A percentile compares a stretch with the other conserved stretches of the same genome.
Evolutionary conservation across 2,329 filamentous ascomycete genomes (phyloP).

Genomic region (Pseudomassariella vexata): DNA sequence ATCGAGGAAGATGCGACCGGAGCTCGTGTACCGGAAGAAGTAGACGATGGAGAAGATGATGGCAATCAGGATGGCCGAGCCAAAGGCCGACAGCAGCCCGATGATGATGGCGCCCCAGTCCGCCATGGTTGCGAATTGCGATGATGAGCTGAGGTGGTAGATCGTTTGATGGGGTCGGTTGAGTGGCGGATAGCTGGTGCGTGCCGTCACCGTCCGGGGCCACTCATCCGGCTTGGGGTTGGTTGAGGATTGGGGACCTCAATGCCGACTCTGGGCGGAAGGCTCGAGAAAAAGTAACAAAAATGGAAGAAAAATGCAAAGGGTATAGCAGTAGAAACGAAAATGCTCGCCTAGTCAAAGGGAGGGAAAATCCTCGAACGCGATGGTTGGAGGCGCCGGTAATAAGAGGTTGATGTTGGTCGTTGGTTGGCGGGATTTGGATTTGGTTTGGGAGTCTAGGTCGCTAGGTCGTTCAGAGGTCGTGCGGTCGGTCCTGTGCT

Average conservation of each 20-base stretch:
- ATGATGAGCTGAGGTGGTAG: constrained; percentile 2
- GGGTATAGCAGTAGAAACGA: background rate
- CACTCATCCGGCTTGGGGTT: constrained; percentile 8
- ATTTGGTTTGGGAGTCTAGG: too few species aligned
- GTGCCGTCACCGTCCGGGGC: constrained; percentile 8
- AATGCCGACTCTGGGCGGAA: constrained; percentile 1
- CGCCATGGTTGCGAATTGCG: constrained; percentile 22
- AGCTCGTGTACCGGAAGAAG: constrained; percentile 86
- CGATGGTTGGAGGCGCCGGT: too few species aligned
- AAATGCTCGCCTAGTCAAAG: background rate
- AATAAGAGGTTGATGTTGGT: too few species aligned
- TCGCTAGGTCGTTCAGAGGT: too few species aligned
- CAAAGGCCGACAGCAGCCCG: constrained; percentile 89
- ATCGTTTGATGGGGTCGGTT: background rate
- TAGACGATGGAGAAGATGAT: constrained; percentile 78
- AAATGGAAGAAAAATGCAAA: constrained; percentile 1
- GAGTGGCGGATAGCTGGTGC: constrained; percentile 3
- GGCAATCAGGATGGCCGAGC: constrained; percentile 79
- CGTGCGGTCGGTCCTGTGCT: too few species aligned
- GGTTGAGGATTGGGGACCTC: constrained; percentile 5
- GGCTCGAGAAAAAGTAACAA: background rate
- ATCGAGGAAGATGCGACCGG: constrained; percentile 87
- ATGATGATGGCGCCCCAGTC: constrained; percentile 91
- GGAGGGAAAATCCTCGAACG: too few species aligned
- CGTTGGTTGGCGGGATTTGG: too few species aligned